Percentiles rank a stretch among this genome's conserved stretches.
phyloP scores from a whole-genome alignment of 805 yeast species.

The Yarrowia sp. region DNA sequence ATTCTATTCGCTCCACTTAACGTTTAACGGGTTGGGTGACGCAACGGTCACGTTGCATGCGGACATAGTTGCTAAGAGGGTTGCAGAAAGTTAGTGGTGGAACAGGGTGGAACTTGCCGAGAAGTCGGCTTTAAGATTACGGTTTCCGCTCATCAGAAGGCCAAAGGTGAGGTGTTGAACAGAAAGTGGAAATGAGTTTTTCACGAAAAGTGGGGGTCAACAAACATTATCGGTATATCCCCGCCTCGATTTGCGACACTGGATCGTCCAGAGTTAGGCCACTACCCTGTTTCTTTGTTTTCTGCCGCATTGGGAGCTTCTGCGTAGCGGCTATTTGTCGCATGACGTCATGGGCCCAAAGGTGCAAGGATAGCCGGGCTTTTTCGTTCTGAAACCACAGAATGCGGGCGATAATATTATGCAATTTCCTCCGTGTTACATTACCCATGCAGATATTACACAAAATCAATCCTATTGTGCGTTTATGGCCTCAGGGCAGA shows the following conservation, averaged over 20 bases:
- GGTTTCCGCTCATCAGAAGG: background rate
- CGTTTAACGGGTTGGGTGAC: conserved; percentile 11
- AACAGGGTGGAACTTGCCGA: conserved; percentile 3
- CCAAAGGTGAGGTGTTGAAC: background rate
- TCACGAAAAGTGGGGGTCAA: background rate
- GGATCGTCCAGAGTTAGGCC: no score
- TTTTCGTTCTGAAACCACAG: background rate
- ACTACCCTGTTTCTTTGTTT: no score
- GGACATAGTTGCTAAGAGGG: conserved; percentile 13
- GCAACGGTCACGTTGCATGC: conserved; percentile 23
- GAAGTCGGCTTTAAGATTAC: background rate
- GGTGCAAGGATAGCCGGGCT: no score
- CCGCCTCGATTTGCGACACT: no score
- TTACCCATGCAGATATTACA: conserved; percentile 4
- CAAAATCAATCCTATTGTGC: conserved; percentile 4
- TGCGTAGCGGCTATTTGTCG: background rate
- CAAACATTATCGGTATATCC: no score
- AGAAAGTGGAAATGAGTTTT: background rate
- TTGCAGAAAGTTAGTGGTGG: background rate
- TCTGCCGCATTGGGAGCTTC: background rate
- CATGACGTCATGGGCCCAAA: conserved; percentile 9
- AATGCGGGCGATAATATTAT: background rate
- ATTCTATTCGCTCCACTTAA: no score
- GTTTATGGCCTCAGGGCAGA: no score
- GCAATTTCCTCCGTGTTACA: background rate